phyloP scores from a whole-genome alignment of 306 rosid genomes.

The Lithocarpus polystachyus region DNA sequence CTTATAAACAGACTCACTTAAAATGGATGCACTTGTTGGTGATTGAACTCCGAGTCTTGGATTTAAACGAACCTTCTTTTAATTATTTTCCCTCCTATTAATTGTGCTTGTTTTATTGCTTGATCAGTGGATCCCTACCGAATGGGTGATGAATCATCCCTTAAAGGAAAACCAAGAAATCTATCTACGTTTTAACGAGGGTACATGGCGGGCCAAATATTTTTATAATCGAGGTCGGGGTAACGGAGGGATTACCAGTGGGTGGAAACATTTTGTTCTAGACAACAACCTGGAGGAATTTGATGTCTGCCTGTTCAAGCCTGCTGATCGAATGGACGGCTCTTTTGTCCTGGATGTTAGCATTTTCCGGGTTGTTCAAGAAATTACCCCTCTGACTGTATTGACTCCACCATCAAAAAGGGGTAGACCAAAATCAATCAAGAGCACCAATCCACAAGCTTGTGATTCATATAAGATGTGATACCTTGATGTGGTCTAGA shows the following conservation, averaged over 20 bases:
- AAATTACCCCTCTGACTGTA: slow-evolving; percentile 33
- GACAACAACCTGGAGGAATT: slow-evolving; percentile 66
- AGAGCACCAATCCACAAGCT: background rate
- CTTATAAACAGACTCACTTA: too few relatives aligned
- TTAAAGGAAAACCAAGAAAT: slow-evolving; percentile 42
- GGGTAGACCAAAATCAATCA: slow-evolving; percentile 20
- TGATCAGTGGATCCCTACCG: slow-evolving; percentile 42
- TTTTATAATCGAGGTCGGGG: slow-evolving; percentile 23
- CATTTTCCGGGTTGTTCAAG: slow-evolving; percentile 56
- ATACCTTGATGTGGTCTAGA: background rate
- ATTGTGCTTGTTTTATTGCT: background rate
- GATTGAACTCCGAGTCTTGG: background rate
- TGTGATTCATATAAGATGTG: background rate
- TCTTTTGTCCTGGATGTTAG: slow-evolving; percentile 41
- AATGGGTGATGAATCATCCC: slow-evolving; percentile 35
- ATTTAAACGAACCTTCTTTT: background rate
- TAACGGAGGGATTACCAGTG: slow-evolving; percentile 52
- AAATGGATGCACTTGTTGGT: too few relatives aligned
- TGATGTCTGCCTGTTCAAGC: slow-evolving; percentile 61
- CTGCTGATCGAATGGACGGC: slow-evolving; percentile 11
- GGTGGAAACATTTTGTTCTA: slow-evolving; percentile 58
- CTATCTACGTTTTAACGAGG: slow-evolving; percentile 34
- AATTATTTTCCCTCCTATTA: background rate
- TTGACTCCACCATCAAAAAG: slow-evolving; percentile 12
- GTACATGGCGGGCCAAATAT: slow-evolving; percentile 45